Evolutionary conservation across 371 early-diverging fungal genomes (phyloP).

Genomic region (Choanephora cucurbitarum): DNA sequence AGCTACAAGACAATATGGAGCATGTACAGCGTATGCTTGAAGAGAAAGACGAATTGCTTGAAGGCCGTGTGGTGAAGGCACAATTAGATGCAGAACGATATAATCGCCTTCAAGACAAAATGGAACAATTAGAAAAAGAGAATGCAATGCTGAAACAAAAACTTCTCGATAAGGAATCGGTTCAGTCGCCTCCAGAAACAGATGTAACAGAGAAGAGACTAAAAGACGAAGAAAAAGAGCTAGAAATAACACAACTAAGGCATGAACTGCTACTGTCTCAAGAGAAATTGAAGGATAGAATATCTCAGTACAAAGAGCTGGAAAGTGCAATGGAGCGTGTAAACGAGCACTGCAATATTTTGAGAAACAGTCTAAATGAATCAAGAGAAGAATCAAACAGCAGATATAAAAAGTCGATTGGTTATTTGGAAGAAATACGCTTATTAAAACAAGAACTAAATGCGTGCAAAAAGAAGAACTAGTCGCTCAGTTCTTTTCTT

Average conservation of each 20-base stretch:
- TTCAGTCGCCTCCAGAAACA: neutral
- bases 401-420: constrained; percentile 7
- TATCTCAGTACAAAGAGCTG: constrained; percentile 15
- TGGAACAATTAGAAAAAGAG: constrained; percentile 3
- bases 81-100: constrained; percentile 1
- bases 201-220: neutral
- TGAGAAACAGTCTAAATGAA: constrained; percentile 6
- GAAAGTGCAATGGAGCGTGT: constrained; percentile 14
- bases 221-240: constrained; percentile 2
- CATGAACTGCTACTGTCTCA: constrained; percentile 11
- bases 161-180: neutral
- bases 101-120: neutral
- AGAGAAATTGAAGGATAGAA: constrained; percentile 13
- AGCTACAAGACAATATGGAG: neutral
- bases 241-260: neutral
- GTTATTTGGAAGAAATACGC: constrained; percentile 10
- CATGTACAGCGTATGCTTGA: constrained; percentile 1
- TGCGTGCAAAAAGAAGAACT: neutral
- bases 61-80: neutral
- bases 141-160: neutral
- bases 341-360: constrained; percentile 10
- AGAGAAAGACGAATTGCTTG: constrained; percentile 4
- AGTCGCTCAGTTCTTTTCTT: too few species aligned
- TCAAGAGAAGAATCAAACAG: constrained; percentile 14
- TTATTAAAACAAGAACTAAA: constrained; percentile 2